Base-by-base conservation (phyloP, 192 early-diverging fungal genomes). In the Podila minutissima region DNA sequence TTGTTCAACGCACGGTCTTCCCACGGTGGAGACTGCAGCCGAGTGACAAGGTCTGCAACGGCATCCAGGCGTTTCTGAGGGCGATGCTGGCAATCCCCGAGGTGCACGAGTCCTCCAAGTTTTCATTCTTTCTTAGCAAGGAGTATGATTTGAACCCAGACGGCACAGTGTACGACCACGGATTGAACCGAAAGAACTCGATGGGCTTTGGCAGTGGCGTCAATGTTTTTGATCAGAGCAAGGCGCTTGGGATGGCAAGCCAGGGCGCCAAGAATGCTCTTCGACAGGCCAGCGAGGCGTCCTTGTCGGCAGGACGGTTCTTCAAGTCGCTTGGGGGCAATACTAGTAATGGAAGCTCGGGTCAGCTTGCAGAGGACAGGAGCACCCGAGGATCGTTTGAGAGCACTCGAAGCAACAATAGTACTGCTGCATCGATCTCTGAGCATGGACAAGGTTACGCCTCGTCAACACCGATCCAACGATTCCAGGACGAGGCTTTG, bases 1-100 rank as follows among this genome's bases (percentile, higher is more conserved):
- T 79, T 7, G 76, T 79, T 26, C 76, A 79, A 22, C 64, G 76
- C 37, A 68, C 69, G 3, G 24, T 62, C 1, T 79, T 79, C 60
- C 76, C 76, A 2, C 59, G 76, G 26, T 79, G 76, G 76, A 67
- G 76, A 62, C 76, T 79, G 11, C 76, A 79, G 20, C 76, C 69
- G 2, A 79, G 76, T 20, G 76, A 79, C 66, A 79, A 72, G 53
- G 76, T 79, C 37, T 79, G 76, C 33, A 72, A 59, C 31, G 76
- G 70, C 9, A 58, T 79, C 20, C 64, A 79, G 29, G 57, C 33
- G 32, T 79, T 72, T 63, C 37, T 79, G 59, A 37, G 66, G 7
- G 24, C 76, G 33, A 79, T 72, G 76, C 28, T 79, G 12, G 50
- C 59, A 5, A 79, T 64, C 19, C 70, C 76, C 10, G 76, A 79